Evolutionary conservation across 257 asterid genomes (phyloP), one percentile per base, ranked within the genome.

Genomic region (Nicotiana sylvestris): DNA sequence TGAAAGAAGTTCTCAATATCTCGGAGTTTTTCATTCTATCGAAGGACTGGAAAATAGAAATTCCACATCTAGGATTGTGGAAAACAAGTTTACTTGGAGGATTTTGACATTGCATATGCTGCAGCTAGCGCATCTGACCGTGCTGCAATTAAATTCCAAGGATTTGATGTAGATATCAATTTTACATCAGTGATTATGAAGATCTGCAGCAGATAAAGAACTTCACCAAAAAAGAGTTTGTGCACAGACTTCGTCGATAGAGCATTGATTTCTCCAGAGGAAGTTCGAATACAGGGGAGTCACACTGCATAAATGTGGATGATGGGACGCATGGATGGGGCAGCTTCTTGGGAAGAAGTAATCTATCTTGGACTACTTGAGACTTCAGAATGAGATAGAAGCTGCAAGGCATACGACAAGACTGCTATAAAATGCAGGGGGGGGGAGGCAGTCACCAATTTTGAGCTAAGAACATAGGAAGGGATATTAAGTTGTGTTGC

Each of bases 391-490:
- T 82, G 95, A 95, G 89, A 88, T 90, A 56, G 98, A 95, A 83
- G 97, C 98, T 86, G 98, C 98, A 80, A 95, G 98, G 98, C 96
- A 39, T 93, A 95, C 82, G 95, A 92, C 81, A 92, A 88, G 88
- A 93, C 97, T 78, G 97, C 97, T 77, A 90, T 94, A 66, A 94
- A 90, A 86, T 90, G 92, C 89, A 92, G 88, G 51, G 98, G 97
- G 81, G 86, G 92, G 89, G 98, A 93, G 80, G 97, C 97, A 51
- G 94, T 92, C 83, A 93, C 97, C 78, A 94, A 92, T 85, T 92
- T 94, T 81, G 95, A 93, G 67, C 87, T 90, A 53, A 92, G 92
- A 89, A 39, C 88, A 25, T 94, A 93, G 51, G 93, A 88, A 80
- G 91, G 82, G 67, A 94, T 68, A 74, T 29, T 89, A 68, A 85